Conservation (phyloP, 1,139 yeast genomes). For the Pichia sp. region DNA sequence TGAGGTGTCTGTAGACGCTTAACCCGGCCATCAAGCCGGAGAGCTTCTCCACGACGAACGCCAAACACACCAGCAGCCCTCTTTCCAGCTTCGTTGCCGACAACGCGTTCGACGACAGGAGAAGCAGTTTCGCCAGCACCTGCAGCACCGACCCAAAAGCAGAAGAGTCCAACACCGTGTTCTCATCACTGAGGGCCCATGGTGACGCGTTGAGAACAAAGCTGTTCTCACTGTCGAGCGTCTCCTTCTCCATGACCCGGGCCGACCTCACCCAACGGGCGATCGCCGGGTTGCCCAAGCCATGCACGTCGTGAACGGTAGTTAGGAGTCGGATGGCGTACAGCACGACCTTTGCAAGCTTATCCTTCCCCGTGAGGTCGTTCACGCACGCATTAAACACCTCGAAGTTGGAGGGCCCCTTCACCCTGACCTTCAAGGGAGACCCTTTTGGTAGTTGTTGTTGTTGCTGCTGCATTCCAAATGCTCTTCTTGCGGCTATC, state of each 20-base stretch:
- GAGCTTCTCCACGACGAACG: slow-evolving; percentile 36
- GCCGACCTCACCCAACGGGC: not conserved
- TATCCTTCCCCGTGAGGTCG: slow-evolving; percentile 62
- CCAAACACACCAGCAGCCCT: slow-evolving; percentile 2
- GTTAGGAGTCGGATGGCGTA: slow-evolving; percentile 44
- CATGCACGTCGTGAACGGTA: slow-evolving; percentile 10
- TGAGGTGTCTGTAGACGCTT: slow-evolving; percentile 59
- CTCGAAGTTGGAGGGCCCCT: slow-evolving; percentile 33
- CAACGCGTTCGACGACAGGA: not conserved
- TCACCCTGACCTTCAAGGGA: not conserved
- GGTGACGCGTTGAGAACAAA: not conserved
- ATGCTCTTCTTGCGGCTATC: not conserved
- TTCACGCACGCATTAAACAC: slow-evolving; percentile 48
- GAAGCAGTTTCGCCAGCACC: not conserved
- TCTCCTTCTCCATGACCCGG: not conserved
- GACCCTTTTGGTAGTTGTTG: not conserved
- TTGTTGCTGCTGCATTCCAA: not conserved
- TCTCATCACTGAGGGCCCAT: not conserved
- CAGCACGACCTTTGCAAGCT: slow-evolving; percentile 60
- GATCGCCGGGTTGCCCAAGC: slow-evolving; percentile 9
- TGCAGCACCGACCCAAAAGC: not conserved
- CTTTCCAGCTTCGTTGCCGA: slow-evolving; percentile 1
- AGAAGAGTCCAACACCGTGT: not conserved
- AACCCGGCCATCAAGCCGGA: slow-evolving; percentile 48
- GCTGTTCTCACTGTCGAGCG: not conserved